A percentile compares a stretch with the other conserved stretches of the same genome.
These are phyloP conservation scores for Coemansia sp. DNA, from an alignment of 192 early-diverging fungal genomes.

Conservation along the genomic window DNA sequence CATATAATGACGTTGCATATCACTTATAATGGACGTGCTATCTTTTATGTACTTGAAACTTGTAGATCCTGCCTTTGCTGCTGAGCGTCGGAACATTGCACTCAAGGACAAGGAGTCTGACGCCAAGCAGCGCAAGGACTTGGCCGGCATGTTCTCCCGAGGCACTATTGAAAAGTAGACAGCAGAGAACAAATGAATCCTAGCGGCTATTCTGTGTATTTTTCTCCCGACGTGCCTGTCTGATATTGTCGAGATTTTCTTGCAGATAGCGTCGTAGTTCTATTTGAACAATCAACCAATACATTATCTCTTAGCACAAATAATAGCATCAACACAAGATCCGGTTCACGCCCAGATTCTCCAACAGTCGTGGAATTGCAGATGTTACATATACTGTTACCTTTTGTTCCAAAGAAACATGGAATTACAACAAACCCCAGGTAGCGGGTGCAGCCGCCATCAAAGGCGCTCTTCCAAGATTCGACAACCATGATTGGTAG, in stretches of 20 bases:
- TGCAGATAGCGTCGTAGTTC: slow-evolving; percentile 21
- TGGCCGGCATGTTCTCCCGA: slow-evolving; percentile 53
- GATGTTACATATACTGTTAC: slow-evolving; percentile 4
- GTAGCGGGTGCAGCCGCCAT: slow-evolving; percentile 12
- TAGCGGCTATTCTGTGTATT: slow-evolving; percentile 5
- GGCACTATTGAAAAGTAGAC: slow-evolving; percentile 11
- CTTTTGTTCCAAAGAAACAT: slow-evolving; percentile 3
- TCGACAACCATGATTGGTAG: slow-evolving; percentile 49
- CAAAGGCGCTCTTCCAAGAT: slow-evolving; percentile 24
- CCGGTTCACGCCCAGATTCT: not conserved
- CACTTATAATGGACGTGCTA: not conserved
- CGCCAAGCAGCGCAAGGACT: slow-evolving; percentile 43
- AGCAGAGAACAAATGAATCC: not conserved
- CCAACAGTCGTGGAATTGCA: slow-evolving; percentile 1
- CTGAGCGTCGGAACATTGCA: slow-evolving; percentile 39
- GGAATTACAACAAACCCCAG: slow-evolving; percentile 45
- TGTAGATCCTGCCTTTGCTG: slow-evolving; percentile 32
- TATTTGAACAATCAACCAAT: slow-evolving; percentile 1
- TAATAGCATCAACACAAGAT: not conserved
- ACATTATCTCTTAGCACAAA: not conserved
- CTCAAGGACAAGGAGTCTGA: slow-evolving; percentile 39
- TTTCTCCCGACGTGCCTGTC: slow-evolving; percentile 2
- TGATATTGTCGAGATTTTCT: slow-evolving; percentile 14
- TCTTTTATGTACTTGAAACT: not conserved
- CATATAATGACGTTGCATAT: no score